Conservation (phyloP, 495 filamentous ascomycete genomes). For the Talaromyces adpressus region DNA sequence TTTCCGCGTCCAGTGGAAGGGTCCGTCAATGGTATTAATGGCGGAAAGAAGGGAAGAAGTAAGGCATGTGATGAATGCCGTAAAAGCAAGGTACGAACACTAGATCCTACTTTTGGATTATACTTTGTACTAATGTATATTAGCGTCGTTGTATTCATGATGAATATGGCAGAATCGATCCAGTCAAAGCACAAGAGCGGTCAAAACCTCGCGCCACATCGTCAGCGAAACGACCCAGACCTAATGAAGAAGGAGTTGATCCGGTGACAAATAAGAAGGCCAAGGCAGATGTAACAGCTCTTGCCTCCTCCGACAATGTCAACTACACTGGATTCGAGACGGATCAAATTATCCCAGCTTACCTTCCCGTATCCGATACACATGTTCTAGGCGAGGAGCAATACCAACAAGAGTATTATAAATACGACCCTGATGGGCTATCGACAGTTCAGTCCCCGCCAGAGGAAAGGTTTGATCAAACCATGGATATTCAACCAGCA, state of each 20-base stretch:
- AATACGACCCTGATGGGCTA: not conserved
- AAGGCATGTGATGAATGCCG: conserved; percentile 62
- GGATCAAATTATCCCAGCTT: not conserved
- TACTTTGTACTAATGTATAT: conserved; percentile 12
- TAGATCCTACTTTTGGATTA: conserved; percentile 8
- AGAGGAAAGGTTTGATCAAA: not conserved
- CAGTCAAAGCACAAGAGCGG: conserved; percentile 52
- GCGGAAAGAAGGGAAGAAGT: conserved; percentile 47
- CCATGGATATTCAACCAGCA: not conserved
- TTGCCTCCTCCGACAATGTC: conserved; percentile 14
- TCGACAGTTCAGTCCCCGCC: conserved; percentile 8
- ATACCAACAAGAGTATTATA: not conserved
- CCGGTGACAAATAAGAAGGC: conserved; percentile 24
- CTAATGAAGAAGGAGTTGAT: conserved; percentile 27
- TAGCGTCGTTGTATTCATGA: conserved; percentile 66
- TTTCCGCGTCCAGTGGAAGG: conserved; percentile 23
- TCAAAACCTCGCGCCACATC: conserved; percentile 50
- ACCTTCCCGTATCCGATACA: not conserved
- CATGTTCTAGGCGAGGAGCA: not conserved
- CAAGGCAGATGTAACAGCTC: conserved; percentile 31
- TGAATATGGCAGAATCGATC: conserved; percentile 56
- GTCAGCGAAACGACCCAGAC: conserved; percentile 39
- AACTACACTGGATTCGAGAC: conserved; percentile 1
- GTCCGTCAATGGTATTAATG: conserved; percentile 24
- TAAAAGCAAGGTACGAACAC: conserved; percentile 53